Conservation (phyloP, 2,329 filamentous ascomycete species). For the Aspergillus ruber region DNA sequence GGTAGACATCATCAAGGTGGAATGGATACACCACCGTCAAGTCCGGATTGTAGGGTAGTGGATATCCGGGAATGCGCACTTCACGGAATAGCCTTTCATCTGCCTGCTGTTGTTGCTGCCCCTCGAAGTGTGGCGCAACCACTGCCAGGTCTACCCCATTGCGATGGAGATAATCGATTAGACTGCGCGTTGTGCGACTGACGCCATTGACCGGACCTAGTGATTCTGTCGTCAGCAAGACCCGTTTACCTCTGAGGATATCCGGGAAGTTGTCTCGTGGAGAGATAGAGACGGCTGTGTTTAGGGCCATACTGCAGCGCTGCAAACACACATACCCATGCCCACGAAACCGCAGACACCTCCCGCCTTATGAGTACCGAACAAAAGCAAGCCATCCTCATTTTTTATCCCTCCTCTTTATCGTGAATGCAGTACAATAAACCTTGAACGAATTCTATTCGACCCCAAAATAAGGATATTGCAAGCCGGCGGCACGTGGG, state of each 20-base stretch:
- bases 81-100: constrained; percentile 38
- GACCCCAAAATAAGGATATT: not conserved
- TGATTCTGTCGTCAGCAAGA: constrained; percentile 64
- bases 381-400: not conserved
- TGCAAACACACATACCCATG: not conserved
- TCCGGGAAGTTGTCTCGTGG: constrained; percentile 31
- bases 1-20: constrained; percentile 56
- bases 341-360: not conserved
- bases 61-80: constrained; percentile 57
- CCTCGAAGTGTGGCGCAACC: constrained; percentile 55
- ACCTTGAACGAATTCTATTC: not conserved
- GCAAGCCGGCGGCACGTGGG: constrained; percentile 6
- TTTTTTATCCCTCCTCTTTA: too few species aligned
- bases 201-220: constrained; percentile 70
- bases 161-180: constrained; percentile 60
- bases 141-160: constrained; percentile 60
- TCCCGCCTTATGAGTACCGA: not conserved
- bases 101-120: constrained; percentile 35
- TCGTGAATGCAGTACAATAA: too few species aligned
- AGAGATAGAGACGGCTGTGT: not conserved
- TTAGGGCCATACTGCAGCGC: not conserved
- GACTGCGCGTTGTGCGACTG: constrained; percentile 62
- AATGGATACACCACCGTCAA: constrained; percentile 65
- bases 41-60: constrained; percentile 65
- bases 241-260: constrained; percentile 52